These are phyloP conservation scores for Ascochyta clinopodiicola DNA, from an alignment of 2,329 filamentous ascomycete species.

Conservation along the genomic window DNA sequence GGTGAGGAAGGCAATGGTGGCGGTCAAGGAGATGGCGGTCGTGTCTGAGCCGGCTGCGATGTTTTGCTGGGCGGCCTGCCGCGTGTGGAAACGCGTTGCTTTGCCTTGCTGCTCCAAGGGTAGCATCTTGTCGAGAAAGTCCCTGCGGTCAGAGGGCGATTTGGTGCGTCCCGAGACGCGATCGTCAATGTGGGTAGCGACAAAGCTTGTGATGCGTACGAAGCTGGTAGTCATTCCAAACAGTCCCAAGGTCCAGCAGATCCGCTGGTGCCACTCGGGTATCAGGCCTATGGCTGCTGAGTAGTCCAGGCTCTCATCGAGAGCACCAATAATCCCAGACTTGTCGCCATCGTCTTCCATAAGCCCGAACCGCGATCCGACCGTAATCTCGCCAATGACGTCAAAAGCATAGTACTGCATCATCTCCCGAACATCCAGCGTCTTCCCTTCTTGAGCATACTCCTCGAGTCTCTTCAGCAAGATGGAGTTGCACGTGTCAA, in stretches of 20 bases:
- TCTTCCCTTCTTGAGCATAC: slow-evolving; percentile 22
- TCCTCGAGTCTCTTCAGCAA: slow-evolving; percentile 43
- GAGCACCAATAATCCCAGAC: slow-evolving; percentile 2
- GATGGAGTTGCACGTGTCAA: slow-evolving; percentile 44
- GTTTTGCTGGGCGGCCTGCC: slow-evolving; percentile 30
- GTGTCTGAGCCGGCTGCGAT: slow-evolving; percentile 54
- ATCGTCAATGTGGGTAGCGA: slow-evolving; percentile 1
- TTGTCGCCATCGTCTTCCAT: slow-evolving; percentile 24
- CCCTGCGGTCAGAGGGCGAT: slow-evolving; percentile 8
- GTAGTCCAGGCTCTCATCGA: background rate
- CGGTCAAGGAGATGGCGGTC: slow-evolving; percentile 56
- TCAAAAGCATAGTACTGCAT: slow-evolving; percentile 60
- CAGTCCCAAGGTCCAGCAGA: background rate
- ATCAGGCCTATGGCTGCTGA: slow-evolving; percentile 8
- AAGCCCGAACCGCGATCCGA: slow-evolving; percentile 33
- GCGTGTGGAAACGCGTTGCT: slow-evolving; percentile 10
- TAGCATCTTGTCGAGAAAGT: slow-evolving; percentile 23
- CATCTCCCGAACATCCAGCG: slow-evolving; percentile 53
- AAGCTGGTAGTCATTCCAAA: background rate
- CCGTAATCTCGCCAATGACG: slow-evolving; percentile 60
- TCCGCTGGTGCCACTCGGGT: slow-evolving; percentile 8
- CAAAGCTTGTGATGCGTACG: background rate
- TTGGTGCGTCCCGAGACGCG: slow-evolving; percentile 14
- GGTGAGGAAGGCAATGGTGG: slow-evolving; percentile 55
- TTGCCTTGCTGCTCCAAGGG: slow-evolving; percentile 19